Percentiles rank a stretch among this genome's conserved stretches.
Conservation (phyloP, 768 basidiomycete species). For the Lactarius pseudohatsudake region DNA sequence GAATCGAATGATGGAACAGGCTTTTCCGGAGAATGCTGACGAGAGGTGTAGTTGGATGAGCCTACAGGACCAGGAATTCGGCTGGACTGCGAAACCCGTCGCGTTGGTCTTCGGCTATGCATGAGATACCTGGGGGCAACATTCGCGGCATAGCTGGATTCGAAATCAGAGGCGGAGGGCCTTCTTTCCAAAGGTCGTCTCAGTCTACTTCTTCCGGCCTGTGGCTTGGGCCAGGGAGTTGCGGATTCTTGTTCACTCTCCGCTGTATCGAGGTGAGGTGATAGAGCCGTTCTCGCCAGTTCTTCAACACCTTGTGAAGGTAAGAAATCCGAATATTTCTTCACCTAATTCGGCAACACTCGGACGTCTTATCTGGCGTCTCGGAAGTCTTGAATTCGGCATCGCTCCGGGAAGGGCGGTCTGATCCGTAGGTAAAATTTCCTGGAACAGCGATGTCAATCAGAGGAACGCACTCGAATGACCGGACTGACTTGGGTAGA, state of each 20-base stretch:
- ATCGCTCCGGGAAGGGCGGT: conserved; percentile 30
- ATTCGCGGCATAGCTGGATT: conserved; percentile 91
- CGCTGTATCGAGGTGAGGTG: conserved; percentile 54
- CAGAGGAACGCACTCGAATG: not conserved
- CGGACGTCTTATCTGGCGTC: conserved; percentile 53
- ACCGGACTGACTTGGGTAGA: conserved; percentile 28
- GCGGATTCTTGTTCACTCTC: conserved; percentile 80
- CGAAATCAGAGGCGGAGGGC: conserved; percentile 79
- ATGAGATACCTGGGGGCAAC: conserved; percentile 76
- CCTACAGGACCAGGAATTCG: conserved; percentile 57
- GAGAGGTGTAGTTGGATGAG: conserved; percentile 55
- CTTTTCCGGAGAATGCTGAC: conserved; percentile 76
- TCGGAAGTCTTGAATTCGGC: conserved; percentile 60
- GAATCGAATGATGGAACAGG: conserved; percentile 36
- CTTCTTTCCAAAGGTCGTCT: conserved; percentile 55
- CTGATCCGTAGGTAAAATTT: not conserved
- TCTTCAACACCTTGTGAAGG: conserved; percentile 73
- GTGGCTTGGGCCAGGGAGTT: conserved; percentile 38
- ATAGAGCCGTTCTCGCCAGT: conserved; percentile 65
- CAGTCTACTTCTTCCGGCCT: conserved; percentile 46
- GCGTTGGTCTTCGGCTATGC: conserved; percentile 46
- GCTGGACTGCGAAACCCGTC: conserved; percentile 36
- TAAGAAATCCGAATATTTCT: conserved; percentile 74
- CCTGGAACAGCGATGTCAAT: conserved; percentile 15
- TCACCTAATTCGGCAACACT: conserved; percentile 86